Conservation (phyloP, 371 early-diverging fungal genomes). For the Lichtheimia ornata region DNA sequence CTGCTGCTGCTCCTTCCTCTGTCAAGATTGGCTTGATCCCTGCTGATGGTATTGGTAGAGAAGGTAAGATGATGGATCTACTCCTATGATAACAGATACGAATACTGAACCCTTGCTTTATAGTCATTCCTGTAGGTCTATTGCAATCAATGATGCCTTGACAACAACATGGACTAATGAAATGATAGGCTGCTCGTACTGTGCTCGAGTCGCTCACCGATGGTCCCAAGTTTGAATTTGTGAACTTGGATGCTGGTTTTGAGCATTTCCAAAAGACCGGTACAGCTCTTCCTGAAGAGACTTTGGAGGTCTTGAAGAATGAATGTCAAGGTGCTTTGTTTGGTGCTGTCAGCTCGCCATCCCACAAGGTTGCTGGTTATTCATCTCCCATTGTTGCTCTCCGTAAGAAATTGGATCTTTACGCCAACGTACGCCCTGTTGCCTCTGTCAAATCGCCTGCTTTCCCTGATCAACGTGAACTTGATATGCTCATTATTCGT, state of each 20-base stretch:
- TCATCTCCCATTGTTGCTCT: constrained; percentile 94
- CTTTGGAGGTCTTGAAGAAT: constrained; percentile 73
- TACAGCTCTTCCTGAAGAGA: constrained; percentile 84
- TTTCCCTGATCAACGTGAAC: constrained; percentile 62
- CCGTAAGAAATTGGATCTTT: constrained; percentile 89
- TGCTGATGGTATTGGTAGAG: constrained; percentile 94
- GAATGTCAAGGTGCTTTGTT: constrained; percentile 94
- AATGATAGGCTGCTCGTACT: constrained; percentile 77
- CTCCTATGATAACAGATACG: too few relatives aligned
- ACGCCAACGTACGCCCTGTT: constrained; percentile 94
- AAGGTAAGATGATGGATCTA: constrained; percentile 53
- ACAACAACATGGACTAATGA: neutral
- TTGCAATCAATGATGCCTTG: neutral
- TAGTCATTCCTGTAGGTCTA: constrained; percentile 23
- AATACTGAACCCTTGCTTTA: neutral
- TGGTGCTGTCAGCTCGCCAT: constrained; percentile 96
- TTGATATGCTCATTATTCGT: constrained; percentile 94
- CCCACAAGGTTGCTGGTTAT: constrained; percentile 95
- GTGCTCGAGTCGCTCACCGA: constrained; percentile 77
- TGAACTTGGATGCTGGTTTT: constrained; percentile 90
- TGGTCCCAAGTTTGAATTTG: constrained; percentile 72
- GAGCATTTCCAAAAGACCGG: constrained; percentile 93
- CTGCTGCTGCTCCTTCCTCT: constrained; percentile 46
- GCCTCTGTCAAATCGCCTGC: constrained; percentile 65
- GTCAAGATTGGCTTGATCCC: constrained; percentile 91